Evolutionary conservation across 2,329 filamentous ascomycete genomes (phyloP).

Genomic region (Nothomitra cinnamomea): DNA sequence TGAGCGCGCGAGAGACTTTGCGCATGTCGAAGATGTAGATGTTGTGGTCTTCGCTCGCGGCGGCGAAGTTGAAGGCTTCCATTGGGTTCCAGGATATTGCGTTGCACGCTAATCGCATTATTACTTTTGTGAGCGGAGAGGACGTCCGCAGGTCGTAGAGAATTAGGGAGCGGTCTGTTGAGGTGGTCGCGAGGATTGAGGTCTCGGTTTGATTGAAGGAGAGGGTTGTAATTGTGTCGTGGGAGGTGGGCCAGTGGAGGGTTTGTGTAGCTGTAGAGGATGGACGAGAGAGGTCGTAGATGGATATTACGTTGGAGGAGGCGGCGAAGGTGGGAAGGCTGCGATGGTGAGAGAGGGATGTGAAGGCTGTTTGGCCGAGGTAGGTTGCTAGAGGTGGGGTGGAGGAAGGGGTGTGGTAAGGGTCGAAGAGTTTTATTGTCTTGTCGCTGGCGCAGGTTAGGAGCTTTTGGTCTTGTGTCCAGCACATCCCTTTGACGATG

Average conservation of each 20-base stretch:
- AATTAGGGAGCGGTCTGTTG: conserved; percentile 70
- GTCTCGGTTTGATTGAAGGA: conserved; percentile 92
- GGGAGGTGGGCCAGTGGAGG: conserved; percentile 70
- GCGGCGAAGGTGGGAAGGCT: conserved; percentile 60
- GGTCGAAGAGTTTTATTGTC: conserved; percentile 81
- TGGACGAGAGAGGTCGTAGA: conserved; percentile 75
- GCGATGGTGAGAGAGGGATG: conserved; percentile 67
- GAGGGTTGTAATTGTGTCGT: conserved; percentile 78
- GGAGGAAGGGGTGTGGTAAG: conserved; percentile 54
- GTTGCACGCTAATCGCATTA: conserved; percentile 71
- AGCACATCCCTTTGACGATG: conserved; percentile 79
- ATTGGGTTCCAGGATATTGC: conserved; percentile 86
- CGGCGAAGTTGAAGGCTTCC: conserved; percentile 89
- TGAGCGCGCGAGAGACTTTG: conserved; percentile 71
- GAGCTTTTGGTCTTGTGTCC: conserved; percentile 72
- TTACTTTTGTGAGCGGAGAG: conserved; percentile 62
- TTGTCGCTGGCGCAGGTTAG: conserved; percentile 76
- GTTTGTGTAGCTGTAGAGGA: conserved; percentile 64
- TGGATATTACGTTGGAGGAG: conserved; percentile 59
- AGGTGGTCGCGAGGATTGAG: conserved; percentile 70
- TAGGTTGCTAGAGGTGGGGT: conserved; percentile 67
- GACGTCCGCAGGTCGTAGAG: conserved; percentile 85
- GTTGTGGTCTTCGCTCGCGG: conserved; percentile 90
- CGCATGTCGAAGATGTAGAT: conserved; percentile 88
- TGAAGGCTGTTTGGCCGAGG: conserved; percentile 70